phyloP scores from a whole-genome alignment of 129 eudicot species.

The Silybum marianum region DNA sequence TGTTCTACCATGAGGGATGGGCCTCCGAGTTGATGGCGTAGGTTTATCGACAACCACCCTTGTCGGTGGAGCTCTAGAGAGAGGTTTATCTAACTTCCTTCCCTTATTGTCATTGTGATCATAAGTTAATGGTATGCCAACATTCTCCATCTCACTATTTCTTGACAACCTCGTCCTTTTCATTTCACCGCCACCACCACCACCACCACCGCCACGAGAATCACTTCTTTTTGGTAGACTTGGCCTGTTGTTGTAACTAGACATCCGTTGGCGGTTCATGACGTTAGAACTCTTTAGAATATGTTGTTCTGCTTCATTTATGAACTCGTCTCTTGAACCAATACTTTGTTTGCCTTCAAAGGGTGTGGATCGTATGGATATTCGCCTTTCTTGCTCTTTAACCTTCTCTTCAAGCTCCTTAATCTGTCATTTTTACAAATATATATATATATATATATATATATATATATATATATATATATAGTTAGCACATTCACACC shows the following conservation, averaged over 20 bases:
- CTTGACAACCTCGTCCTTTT: conserved; percentile 72
- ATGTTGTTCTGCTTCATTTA: conserved; percentile 43
- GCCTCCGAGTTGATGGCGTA: conserved; percentile 45
- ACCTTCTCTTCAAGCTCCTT: conserved; percentile 87
- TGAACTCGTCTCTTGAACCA: conserved; percentile 10
- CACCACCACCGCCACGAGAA: conserved; percentile 34
- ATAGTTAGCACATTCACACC: background rate
- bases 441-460: no score
- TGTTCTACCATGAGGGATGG: conserved; percentile 36
- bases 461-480: background rate
- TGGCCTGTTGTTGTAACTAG: conserved; percentile 29
- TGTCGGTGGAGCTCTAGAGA: conserved; percentile 30
- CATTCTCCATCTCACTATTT: conserved; percentile 73
- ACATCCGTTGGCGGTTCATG: conserved; percentile 48
- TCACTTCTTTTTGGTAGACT: conserved; percentile 48
- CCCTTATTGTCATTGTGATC: conserved; percentile 42
- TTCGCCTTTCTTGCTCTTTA: conserved; percentile 61
- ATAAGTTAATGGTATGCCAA: conserved; percentile 22
- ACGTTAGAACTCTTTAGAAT: conserved; percentile 64
- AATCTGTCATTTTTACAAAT: conserved; percentile 42
- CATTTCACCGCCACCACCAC: conserved; percentile 28
- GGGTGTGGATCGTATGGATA: conserved; percentile 54
- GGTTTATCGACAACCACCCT: conserved; percentile 51
- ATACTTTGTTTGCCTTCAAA: conserved; percentile 24
- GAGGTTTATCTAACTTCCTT: conserved; percentile 64